These are phyloP conservation scores for Cladosporium sp. DNA, from an alignment of 2,329 filamentous ascomycete species.

Conservation along the genomic window DNA sequence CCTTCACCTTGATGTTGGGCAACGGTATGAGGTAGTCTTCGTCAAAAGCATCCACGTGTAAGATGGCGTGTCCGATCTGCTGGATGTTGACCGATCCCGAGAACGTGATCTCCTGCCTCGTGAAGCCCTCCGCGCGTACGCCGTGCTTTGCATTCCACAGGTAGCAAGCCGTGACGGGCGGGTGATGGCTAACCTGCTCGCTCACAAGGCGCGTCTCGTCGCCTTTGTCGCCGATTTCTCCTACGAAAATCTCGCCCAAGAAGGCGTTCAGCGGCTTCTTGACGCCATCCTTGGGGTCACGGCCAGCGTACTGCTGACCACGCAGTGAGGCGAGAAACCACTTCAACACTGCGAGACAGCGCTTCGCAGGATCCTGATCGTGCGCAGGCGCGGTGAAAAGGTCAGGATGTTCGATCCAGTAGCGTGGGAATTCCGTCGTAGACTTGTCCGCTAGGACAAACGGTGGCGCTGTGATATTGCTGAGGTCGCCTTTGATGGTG, in stretches of 20 bases:
- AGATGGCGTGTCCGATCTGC: constrained; percentile 48
- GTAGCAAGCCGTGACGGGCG: constrained; percentile 50
- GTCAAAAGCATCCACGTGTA: constrained; percentile 45
- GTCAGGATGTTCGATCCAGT: constrained; percentile 48
- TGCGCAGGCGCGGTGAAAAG: constrained; percentile 49
- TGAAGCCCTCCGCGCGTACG: constrained; percentile 48
- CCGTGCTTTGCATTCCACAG: constrained; percentile 48
- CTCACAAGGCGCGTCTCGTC: constrained; percentile 44
- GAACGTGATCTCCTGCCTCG: constrained; percentile 50
- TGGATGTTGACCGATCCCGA: constrained; percentile 47
- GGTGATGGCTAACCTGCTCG: constrained; percentile 51
- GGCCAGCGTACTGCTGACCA: constrained; percentile 50
- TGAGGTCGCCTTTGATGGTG: constrained; percentile 48
- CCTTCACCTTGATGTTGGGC: constrained; percentile 48
- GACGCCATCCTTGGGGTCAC: constrained; percentile 43
- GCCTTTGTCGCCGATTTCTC: constrained; percentile 37
- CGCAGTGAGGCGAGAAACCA: constrained; percentile 51
- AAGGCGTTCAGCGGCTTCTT: constrained; percentile 56
- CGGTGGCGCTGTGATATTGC: constrained; percentile 49
- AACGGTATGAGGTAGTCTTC: constrained; percentile 49
- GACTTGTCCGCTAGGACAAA: constrained; percentile 48
- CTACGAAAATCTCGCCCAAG: constrained; percentile 50
- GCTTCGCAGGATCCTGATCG: constrained; percentile 41
- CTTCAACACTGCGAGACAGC: constrained; percentile 50
- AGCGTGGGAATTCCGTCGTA: constrained; percentile 48